A percentile compares a stretch with the other conserved stretches of the same genome.
phyloP scores from a whole-genome alignment of 2,329 filamentous ascomycete species.

The Xylaria sp. region DNA sequence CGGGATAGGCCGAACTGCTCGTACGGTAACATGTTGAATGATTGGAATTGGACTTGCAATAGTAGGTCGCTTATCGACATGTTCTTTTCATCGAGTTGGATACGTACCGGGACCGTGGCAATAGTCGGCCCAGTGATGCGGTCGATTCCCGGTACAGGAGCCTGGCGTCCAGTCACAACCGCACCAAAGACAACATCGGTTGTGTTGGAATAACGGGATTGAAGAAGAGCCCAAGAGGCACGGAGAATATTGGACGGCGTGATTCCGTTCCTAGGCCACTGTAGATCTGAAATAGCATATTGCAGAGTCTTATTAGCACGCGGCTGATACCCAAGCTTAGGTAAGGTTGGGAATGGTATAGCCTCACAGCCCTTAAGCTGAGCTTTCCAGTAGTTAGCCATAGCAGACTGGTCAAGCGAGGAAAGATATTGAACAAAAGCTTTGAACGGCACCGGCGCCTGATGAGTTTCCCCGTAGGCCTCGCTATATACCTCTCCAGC shows the following conservation, averaged over 20 bases:
- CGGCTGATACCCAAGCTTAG: conserved; percentile 2
- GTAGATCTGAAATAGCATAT: not conserved
- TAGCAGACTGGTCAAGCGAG: conserved; percentile 1
- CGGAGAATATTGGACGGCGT: conserved; percentile 8
- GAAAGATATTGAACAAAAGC: conserved; percentile 9
- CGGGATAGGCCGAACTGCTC: conserved; percentile 9
- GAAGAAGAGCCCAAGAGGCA: conserved; percentile 16
- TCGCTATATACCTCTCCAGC: conserved; percentile 10
- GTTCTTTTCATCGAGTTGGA: not conserved
- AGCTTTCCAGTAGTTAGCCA: conserved; percentile 8
- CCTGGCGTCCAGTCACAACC: conserved; percentile 8
- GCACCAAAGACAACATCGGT: conserved; percentile 7
- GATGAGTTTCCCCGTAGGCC: conserved; percentile 9
- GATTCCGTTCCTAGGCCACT: conserved; percentile 10
- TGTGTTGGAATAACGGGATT: conserved; percentile 3
- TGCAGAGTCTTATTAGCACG: conserved; percentile 9
- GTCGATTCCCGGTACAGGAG: conserved; percentile 6
- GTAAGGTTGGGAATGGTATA: conserved; percentile 9
- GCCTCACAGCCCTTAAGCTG: conserved; percentile 7
- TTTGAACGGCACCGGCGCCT: conserved; percentile 4
- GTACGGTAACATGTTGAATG: conserved; percentile 7
- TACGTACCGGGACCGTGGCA: conserved; percentile 13
- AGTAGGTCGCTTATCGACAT: conserved; percentile 6
- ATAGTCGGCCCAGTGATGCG: conserved; percentile 14
- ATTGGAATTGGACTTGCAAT: conserved; percentile 4